phyloP scores from a whole-genome alignment of 805 yeast genomes.

The Tetrapisispora namnaoensis region DNA sequence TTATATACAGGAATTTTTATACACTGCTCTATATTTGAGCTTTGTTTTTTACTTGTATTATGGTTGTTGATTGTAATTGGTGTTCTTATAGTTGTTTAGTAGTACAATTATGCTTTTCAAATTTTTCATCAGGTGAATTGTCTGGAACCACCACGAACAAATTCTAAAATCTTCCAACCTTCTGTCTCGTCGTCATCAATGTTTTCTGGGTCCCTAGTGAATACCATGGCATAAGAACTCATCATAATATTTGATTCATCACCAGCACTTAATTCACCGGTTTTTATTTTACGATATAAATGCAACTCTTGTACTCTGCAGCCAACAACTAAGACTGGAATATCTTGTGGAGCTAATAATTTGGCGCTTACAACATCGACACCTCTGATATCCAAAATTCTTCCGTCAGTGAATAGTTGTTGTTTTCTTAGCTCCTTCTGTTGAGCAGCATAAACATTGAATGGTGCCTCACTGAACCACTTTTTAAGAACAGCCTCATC shows the following conservation, averaged over 20 bases:
- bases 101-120: neutral
- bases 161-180: constrained; percentile 94
- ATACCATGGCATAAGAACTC: constrained; percentile 92
- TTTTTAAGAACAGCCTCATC: constrained; percentile 71
- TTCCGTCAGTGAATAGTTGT: constrained; percentile 83
- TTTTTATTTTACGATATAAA: constrained; percentile 76
- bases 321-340: constrained; percentile 86
- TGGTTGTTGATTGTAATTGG: neutral
- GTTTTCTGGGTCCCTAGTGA: constrained; percentile 88
- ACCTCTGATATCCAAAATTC: constrained; percentile 87
- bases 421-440: constrained; percentile 88
- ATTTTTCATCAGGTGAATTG: constrained; percentile 44
- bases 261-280: constrained; percentile 94
- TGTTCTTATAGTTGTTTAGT: neutral
- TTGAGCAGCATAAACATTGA: constrained; percentile 85
- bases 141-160: constrained; percentile 88
- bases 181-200: constrained; percentile 84
- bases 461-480: constrained; percentile 97
- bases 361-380: constrained; percentile 86
- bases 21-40: neutral
- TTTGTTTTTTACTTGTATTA: too few species aligned
- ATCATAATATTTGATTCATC: constrained; percentile 85
- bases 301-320: constrained; percentile 96
- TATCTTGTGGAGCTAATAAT: constrained; percentile 78
- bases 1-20: constrained; percentile 1